These are phyloP conservation scores for Penicillium sp. DNA, from an alignment of 2,329 filamentous ascomycete genomes.

Conservation along the genomic window DNA sequence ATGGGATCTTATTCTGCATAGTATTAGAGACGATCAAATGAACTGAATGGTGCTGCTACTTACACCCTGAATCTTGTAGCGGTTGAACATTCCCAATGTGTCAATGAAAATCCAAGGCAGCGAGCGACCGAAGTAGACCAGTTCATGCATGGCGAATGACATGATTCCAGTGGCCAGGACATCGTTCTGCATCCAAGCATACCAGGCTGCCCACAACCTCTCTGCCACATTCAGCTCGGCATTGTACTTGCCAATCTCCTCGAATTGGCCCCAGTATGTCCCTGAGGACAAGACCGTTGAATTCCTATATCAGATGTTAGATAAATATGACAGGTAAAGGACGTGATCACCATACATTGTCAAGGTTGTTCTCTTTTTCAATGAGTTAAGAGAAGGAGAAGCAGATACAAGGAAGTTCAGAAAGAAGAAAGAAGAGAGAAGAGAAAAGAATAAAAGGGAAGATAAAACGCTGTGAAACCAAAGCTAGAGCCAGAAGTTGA, in stretches of 20 bases:
- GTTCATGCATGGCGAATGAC: slow-evolving; percentile 94
- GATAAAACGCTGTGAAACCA: background rate
- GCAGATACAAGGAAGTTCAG: too few species aligned
- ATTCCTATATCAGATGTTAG: slow-evolving; percentile 43
- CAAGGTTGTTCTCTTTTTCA: background rate
- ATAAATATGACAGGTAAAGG: background rate
- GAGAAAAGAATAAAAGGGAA: background rate
- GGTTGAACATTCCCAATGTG: slow-evolving; percentile 79
- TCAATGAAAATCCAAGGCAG: slow-evolving; percentile 94
- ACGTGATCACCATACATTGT: slow-evolving; percentile 14
- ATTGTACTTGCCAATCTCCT: slow-evolving; percentile 70
- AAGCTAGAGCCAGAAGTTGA: background rate
- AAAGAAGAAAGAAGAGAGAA: background rate
- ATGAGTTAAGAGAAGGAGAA: background rate
- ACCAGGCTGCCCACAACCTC: slow-evolving; percentile 93
- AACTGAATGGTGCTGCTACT: slow-evolving; percentile 31
- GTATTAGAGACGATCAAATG: background rate
- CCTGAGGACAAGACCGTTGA: slow-evolving; percentile 50
- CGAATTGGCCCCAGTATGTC: slow-evolving; percentile 66
- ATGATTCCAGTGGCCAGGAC: slow-evolving; percentile 94
- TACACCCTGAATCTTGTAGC: slow-evolving; percentile 92
- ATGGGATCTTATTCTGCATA: slow-evolving; percentile 75
- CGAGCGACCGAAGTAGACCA: slow-evolving; percentile 88
- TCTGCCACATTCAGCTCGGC: slow-evolving; percentile 83
- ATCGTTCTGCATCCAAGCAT: slow-evolving; percentile 97